Evolutionary conservation across 2,329 filamentous ascomycete species (phyloP), one percentile per base, ranked within the genome.

Genomic region (Diaporthe helianthi): DNA sequence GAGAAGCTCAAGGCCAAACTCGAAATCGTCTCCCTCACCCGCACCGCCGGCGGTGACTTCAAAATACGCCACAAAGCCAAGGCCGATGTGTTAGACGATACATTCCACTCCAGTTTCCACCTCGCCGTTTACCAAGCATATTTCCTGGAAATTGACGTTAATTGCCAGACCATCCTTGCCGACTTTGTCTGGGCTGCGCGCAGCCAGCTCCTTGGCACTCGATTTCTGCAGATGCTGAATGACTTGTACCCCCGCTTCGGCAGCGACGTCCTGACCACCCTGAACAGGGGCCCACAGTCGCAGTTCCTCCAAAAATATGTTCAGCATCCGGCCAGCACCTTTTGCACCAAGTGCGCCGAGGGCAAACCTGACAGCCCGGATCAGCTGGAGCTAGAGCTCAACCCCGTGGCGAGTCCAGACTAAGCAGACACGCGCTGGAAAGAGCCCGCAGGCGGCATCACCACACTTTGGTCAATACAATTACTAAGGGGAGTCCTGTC

Each of bases 131-230:
- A 19, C 2, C 3, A 1, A 17, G 41, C 41, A 7, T n/a, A n/a
- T 7, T 0, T 0, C 5, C 1, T n/a, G 4, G 17, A n/a, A n/a
- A n/a, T n/a, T 2, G 19, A 22, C 19, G 12, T 22, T 5, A 19
- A 19, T 19, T 46, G 19, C 6, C 44, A 22, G 19, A 7, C 1
- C 8, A 3, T 22, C 44, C n/a, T 47, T 13, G 44, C 44, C 10
- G 44, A 47, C 44, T 47, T 47, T 12, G n/a, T 47, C 3, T 47
- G n/a, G 44, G 44, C 44, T 10, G 10, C 44, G 9, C 44, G n/a
- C n/a, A 12, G 15, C n/a, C 1, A 9, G n/a, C 9, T 47, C n/a
- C 3, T 47, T 9, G 9, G 10, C 9, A 17, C 5, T 3, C 44
- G 9, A 9, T 1, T 47, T 9, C 3, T 47, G 10, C 8, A 47